Evolutionary conservation across 1,284 basidiomycete genomes (phyloP), one percentile per base, ranked within the genome.

Genomic region (Apiotrichum sp.): DNA sequence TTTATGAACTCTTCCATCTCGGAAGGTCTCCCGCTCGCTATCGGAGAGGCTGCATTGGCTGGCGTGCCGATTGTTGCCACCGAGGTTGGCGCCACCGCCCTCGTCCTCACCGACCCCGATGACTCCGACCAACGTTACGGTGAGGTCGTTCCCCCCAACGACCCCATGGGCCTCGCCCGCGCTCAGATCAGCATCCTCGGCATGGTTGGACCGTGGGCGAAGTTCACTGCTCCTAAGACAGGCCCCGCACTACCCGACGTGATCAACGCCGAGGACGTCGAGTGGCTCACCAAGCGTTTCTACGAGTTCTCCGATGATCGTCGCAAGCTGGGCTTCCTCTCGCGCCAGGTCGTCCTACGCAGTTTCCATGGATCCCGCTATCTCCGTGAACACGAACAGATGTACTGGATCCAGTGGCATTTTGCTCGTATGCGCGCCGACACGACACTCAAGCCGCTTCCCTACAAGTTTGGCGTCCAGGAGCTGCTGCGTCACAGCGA

Each of bases 11-110:
- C 52, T 9, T 58, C 56, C 36, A 53, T 58, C 47, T 58, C 56
- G 2, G 56, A 58, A 32, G 56, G 56, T 29, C 52, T 58, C 5
- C 55, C 55, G 6, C 50, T 56, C n/a, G 55, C 55, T 2, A 56
- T 56, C 22, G 55, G 55, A 5, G 58, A 59, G 39, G 53, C 58
- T 9, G 55, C 55, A 5, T 47, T 56, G 3, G 58, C 58, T 5
- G 58, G 54, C 9, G 54, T 59, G 4, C 58, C 58, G 14, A 55
- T 59, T 16, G 53, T 59, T n/a, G 58, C 58, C n/a, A 58, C 56
- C 6, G 56, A 58, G 45, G 56, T 58, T 14, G 56, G 56, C 8
- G 56, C 56, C 11, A 54, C 56, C 1, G 52, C 53, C 4, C 56
- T 50, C 9, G 56, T 58, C 38, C 52, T 58, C 40, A 58, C 56